Evolutionary conservation across 495 filamentous ascomycete genomes (phyloP).

Genomic region (Aspergillus baeticus): DNA sequence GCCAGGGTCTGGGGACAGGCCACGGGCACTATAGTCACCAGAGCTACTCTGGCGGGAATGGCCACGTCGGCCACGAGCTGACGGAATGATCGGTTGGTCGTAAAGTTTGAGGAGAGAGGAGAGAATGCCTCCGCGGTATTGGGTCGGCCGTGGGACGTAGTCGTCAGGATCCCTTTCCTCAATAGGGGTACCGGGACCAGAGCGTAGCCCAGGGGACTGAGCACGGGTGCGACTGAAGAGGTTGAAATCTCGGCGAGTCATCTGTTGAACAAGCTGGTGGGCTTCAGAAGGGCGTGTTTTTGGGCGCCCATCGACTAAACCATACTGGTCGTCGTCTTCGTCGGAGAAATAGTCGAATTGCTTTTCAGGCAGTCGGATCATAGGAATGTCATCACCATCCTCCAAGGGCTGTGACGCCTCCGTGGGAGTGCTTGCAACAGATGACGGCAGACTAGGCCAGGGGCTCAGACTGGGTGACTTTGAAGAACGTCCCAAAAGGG

Average conservation of each 20-base stretch:
- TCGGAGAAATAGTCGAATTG: constrained; percentile 31
- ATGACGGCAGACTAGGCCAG: constrained; percentile 29
- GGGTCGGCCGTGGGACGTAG: constrained; percentile 65
- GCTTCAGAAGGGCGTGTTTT: constrained; percentile 33
- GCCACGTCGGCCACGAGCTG: constrained; percentile 30
- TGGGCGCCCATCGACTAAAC: constrained; percentile 29
- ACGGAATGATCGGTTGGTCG: constrained; percentile 32
- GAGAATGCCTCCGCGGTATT: constrained; percentile 76
- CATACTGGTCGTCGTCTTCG: constrained; percentile 33
- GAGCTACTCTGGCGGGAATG: constrained; percentile 34
- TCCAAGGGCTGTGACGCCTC: constrained; percentile 30
- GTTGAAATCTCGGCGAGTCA: constrained; percentile 37
- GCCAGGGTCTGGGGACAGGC: constrained; percentile 33
- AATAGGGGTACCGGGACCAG: constrained; percentile 59
- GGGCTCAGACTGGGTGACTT: constrained; percentile 34
- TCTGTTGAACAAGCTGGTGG: constrained; percentile 36
- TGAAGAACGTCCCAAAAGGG: constrained; percentile 32
- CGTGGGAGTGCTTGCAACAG: constrained; percentile 31
- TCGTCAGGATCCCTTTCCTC: constrained; percentile 60
- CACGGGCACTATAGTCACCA: constrained; percentile 31
- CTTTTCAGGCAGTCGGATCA: constrained; percentile 40
- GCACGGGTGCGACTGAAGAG: constrained; percentile 38
- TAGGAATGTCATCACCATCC: constrained; percentile 39
- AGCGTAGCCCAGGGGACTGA: constrained; percentile 43
- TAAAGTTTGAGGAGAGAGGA: constrained; percentile 78